A percentile compares a stretch with the other conserved stretches of the same genome.
Evolutionary conservation across 768 basidiomycete species (phyloP).

Genomic region (Ramaria sp.): DNA sequence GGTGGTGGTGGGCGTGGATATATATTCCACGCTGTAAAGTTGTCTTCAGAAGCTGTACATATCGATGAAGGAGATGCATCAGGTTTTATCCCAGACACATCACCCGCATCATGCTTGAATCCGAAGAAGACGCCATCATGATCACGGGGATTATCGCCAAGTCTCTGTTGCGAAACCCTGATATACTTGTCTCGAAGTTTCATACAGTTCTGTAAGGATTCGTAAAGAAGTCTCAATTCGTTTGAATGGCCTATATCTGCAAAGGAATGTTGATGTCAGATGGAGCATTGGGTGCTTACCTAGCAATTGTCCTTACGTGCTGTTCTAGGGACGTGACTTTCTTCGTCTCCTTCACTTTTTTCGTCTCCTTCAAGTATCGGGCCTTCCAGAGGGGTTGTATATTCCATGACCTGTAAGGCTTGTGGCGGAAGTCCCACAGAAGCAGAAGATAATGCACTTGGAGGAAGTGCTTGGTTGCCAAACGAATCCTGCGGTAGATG

Average conservation of each 20-base stretch:
- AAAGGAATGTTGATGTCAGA: background rate
- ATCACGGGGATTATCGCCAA: slow-evolving; percentile 92
- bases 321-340: background rate
- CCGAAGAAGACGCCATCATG: slow-evolving; percentile 73
- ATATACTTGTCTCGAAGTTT: slow-evolving; percentile 96
- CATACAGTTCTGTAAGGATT: slow-evolving; percentile 74
- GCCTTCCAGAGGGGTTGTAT: background rate
- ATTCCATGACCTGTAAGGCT: background rate
- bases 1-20: slow-evolving; percentile 91
- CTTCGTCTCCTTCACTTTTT: slow-evolving; percentile 13
- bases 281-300: too few species aligned
- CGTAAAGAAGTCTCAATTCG: slow-evolving; percentile 48
- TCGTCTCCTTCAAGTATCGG: background rate
- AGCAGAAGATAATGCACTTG: background rate
- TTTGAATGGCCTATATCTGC: slow-evolving; percentile 25
- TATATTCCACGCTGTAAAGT: slow-evolving; percentile 64
- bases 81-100: slow-evolving; percentile 58
- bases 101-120: slow-evolving; percentile 48
- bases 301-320: background rate
- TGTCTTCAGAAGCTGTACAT: slow-evolving; percentile 20
- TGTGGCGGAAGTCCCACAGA: background rate
- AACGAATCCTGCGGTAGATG: slow-evolving; percentile 22
- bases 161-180: slow-evolving; percentile 70
- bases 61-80: slow-evolving; percentile 33
- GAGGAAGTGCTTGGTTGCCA: slow-evolving; percentile 8